These are phyloP conservation scores for Plasmodium malariae DNA, from an alignment of 169 alveolate genomes.

Conservation along the genomic window DNA sequence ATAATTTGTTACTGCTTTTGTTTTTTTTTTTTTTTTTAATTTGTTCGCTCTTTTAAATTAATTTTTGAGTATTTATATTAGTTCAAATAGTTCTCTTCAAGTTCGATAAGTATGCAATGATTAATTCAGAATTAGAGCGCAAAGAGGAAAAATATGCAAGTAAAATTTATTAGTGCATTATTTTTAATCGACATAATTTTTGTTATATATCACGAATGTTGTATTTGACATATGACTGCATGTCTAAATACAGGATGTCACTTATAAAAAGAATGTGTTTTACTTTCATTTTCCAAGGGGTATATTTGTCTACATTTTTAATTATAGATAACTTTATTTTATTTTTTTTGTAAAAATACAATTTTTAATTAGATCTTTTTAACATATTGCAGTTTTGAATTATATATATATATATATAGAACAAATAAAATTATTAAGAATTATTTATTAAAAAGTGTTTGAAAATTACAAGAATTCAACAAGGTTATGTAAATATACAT, in stretches of 20 bases:
- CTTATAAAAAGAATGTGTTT: no score
- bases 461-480: background rate
- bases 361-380: no score
- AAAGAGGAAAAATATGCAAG: no score
- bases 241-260: background rate
- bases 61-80: background rate
- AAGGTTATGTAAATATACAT: background rate
- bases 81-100: background rate
- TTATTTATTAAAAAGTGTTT: background rate
- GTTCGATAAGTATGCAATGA: background rate
- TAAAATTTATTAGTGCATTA: background rate
- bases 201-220: background rate
- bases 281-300: no score
- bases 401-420: no score
- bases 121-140: background rate
- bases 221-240: background rate
- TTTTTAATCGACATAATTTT: background rate
- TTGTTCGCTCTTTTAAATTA: background rate
- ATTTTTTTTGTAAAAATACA: no score
- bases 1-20: background rate
- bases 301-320: no score
- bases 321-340: no score
- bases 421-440: background rate
- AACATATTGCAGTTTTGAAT: no score
- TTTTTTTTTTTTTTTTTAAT: constrained; percentile 1